Evolutionary conservation across 2,329 filamentous ascomycete genomes (phyloP), one percentile per base, ranked within the genome.

Genomic region (Arthrobotrys sinensis): DNA sequence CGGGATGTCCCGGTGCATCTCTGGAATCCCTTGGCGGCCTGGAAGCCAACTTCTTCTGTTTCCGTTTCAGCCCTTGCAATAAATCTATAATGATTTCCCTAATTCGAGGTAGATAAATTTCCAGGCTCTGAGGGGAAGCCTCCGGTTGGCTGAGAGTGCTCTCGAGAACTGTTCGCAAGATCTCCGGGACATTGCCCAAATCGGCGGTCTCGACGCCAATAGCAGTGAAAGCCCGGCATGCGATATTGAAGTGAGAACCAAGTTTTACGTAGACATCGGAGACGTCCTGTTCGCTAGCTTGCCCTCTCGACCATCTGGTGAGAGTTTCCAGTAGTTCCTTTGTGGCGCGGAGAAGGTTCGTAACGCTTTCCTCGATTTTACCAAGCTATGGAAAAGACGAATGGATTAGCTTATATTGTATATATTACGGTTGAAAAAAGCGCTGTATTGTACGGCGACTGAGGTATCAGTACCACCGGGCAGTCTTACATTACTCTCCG

Each of bases 211-310:
- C 96, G 80, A 99, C 96, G 79, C 96, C 96, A 83, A 99, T 99
- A 75, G 94, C 93, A 82, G 93, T 93, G 85, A 99, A 99, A 79
- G 96, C 95, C 70, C 96, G 92, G 85, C 95, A 98, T 32, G 96
- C 96, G 87, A 99, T 96, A 85, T 99, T 99, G 88, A 99, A 99
- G 85, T 99, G 96, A 85, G 99, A 99, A 55, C 96, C 96, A 79
- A 99, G 87, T 79, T 96, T 92, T 78, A 99, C 96, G 84, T 99
- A 99, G 82, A 99, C 96, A 84, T 99, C 96, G 11, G 96, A 98
- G 76, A 99, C 96, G 84, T 98, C 93, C 79, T 91, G 92, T 85
- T 99, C 96, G 80, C 93, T 94, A 68, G 96, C 94, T 82, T 92
- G 91, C 79, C 93, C 92, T 72, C 95, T 93, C 76, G 96, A 99